Percentiles rank a stretch among this genome's conserved stretches.
phyloP scores from a whole-genome alignment of 768 basidiomycete genomes.

The Termitomyces sp. region DNA sequence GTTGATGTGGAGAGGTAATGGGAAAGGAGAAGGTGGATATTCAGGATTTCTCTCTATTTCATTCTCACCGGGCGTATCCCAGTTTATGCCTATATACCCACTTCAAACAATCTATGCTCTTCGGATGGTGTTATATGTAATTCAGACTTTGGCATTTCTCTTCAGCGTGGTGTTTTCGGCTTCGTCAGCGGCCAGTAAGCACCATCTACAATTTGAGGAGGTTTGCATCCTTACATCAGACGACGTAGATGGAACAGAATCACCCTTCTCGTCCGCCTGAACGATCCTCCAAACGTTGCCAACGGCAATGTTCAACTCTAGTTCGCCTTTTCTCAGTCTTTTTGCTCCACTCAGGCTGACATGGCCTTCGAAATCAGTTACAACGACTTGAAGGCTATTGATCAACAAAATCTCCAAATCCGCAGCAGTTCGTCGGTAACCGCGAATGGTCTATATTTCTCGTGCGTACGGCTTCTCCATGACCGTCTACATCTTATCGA shows the following conservation, averaged over 20 bases:
- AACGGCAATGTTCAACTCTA: constrained; percentile 73
- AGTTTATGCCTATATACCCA: constrained; percentile 84
- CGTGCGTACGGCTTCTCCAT: constrained; percentile 33
- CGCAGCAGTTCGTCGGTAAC: constrained; percentile 49
- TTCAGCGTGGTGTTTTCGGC: constrained; percentile 62
- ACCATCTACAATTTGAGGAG: not conserved
- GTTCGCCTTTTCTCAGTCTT: constrained; percentile 36
- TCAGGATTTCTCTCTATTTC: not conserved
- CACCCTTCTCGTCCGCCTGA: constrained; percentile 75
- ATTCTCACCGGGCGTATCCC: not conserved
- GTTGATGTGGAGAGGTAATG: constrained; percentile 71
- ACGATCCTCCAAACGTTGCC: constrained; percentile 60
- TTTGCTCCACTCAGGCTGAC: not conserved
- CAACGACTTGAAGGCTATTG: constrained; percentile 62
- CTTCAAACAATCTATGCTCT: constrained; percentile 55
- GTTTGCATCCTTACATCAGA: constrained; percentile 1
- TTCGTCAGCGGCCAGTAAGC: constrained; percentile 64
- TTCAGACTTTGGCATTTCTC: constrained; percentile 72
- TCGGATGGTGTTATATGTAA: constrained; percentile 60
- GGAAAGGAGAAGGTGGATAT: constrained; percentile 63
- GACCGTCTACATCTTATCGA: not conserved
- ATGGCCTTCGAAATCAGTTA: constrained; percentile 39
- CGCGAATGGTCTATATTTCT: constrained; percentile 75
- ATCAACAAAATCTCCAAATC: constrained; percentile 60
- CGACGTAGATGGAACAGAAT: constrained; percentile 70